Conservation (phyloP, 2,329 filamentous ascomycete genomes). For the Eutypella sp. region DNA sequence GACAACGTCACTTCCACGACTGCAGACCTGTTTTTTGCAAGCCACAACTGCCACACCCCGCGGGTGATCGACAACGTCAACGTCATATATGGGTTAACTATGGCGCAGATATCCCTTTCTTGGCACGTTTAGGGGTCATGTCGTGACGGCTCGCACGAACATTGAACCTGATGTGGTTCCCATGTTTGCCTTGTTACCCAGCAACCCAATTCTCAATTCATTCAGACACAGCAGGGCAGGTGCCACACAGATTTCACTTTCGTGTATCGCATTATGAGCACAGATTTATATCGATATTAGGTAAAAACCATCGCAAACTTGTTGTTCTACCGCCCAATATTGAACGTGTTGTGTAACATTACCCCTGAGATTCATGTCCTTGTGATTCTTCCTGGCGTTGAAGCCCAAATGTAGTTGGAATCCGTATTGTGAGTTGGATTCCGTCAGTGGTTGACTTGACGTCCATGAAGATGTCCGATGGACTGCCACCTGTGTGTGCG, state of each 20-base stretch:
- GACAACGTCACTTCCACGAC: background rate
- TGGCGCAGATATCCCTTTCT: constrained; percentile 5
- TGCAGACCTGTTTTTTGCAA: constrained; percentile 1
- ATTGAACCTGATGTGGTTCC: too few species aligned
- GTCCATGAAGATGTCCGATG: constrained; percentile 52
- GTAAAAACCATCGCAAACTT: too few species aligned
- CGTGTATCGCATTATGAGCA: background rate
- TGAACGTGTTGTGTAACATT: too few species aligned
- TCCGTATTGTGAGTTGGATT: constrained; percentile 53
- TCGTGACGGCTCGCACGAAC: too few species aligned
- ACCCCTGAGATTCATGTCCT: background rate
- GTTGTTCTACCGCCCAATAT: background rate
- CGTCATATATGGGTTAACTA: constrained; percentile 22
- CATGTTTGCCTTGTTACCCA: too few species aligned
- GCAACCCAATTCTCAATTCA: too few species aligned
- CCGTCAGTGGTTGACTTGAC: constrained; percentile 54
- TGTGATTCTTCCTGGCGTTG: constrained; percentile 14
- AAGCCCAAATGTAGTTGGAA: constrained; percentile 49
- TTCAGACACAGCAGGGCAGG: too few species aligned
- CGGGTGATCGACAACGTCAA: constrained; percentile 4
- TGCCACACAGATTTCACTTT: too few species aligned
- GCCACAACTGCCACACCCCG: constrained; percentile 5
- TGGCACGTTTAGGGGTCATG: background rate
- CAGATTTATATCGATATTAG: background rate
- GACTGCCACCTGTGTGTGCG: constrained; percentile 36